Conservation (phyloP, 257 asterid species). For the Phtheirospermum japonicum region DNA sequence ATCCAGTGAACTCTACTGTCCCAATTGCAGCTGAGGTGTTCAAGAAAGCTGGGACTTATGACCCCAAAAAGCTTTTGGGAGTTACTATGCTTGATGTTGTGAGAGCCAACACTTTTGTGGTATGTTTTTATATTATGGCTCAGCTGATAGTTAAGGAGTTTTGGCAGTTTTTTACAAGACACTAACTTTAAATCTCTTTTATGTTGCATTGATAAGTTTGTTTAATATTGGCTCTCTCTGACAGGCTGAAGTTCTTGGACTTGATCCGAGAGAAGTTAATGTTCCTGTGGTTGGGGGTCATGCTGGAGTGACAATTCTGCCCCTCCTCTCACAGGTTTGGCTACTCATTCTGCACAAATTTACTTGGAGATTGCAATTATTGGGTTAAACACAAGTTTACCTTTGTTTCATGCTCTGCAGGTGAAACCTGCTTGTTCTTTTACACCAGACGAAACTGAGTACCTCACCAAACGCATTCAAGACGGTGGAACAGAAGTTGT, state of each 20-base stretch:
- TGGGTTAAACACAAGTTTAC: not conserved
- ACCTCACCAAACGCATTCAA: slow-evolving; percentile 82
- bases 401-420: slow-evolving; percentile 36
- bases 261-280: slow-evolving; percentile 80
- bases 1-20: slow-evolving; percentile 88
- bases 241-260: slow-evolving; percentile 92
- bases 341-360: not conserved
- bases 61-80: slow-evolving; percentile 82
- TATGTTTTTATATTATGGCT: slow-evolving; percentile 32
- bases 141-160: too few relatives aligned
- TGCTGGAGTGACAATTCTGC: slow-evolving; percentile 91
- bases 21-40: slow-evolving; percentile 94
- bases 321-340: slow-evolving; percentile 83
- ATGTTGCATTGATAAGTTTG: not conserved
- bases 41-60: slow-evolving; percentile 85
- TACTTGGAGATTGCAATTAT: too few relatives aligned
- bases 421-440: slow-evolving; percentile 84
- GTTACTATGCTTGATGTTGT: slow-evolving; percentile 95
- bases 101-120: slow-evolving; percentile 90
- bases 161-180: too few relatives aligned
- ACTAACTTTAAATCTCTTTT: too few relatives aligned
- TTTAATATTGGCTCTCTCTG: not conserved
- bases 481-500: slow-evolving; percentile 96
- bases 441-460: slow-evolving; percentile 71
- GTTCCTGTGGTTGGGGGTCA: slow-evolving; percentile 97